Evolutionary conservation across 2,329 filamentous ascomycete genomes (phyloP), one percentile per base, ranked within the genome.

Genomic region (Fusarium duplospermum): DNA sequence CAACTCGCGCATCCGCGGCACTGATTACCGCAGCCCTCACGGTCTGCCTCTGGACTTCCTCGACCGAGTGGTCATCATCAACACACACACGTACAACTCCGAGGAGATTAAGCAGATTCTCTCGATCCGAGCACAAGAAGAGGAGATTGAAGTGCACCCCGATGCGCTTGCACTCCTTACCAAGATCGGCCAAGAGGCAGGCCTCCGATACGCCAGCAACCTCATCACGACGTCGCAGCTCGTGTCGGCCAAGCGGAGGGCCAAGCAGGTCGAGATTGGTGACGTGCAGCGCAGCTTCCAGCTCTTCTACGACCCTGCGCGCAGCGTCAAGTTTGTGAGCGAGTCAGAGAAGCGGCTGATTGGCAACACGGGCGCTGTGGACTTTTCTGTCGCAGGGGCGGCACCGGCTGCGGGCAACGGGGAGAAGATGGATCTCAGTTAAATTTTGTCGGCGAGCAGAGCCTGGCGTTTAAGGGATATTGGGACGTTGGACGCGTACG

Each of bases 171-270:
- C 95, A 1, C 89, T 99, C 16, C 89, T 99, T 40, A 97, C 96
- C 71, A 98, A 98, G 87, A 97, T 98, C 78, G 96, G 95, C 33
- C 90, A 95, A 79, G 96, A 99, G 83, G 92, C 95, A 2, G 96
- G 96, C 27, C 88, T 99, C 60, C 90, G 96, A 77, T 99, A 99
- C 82, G 96, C 95, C n/a, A 97, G 94, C 86, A 98, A 99, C 82
- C 91, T 99, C 65, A 98, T 99, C 84, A 97, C 94, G 24, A 98
- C 96, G 2, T 96, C 94, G 6, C 93, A 97, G 82, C 89, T 99
- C 52, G 89, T 98, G 59, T 91, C 91, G 71, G 91, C 93, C 79
- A 98, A 98, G 89, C 91, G 95, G 75, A 93, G 92, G 80, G 92
- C 93, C 18, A 94, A 94, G 83, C 92, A 96, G 79, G 94, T 99